Evolutionary conservation across 352 stramenopile genomes (phyloP).

Genomic region (Phytophthora hybrid): DNA sequence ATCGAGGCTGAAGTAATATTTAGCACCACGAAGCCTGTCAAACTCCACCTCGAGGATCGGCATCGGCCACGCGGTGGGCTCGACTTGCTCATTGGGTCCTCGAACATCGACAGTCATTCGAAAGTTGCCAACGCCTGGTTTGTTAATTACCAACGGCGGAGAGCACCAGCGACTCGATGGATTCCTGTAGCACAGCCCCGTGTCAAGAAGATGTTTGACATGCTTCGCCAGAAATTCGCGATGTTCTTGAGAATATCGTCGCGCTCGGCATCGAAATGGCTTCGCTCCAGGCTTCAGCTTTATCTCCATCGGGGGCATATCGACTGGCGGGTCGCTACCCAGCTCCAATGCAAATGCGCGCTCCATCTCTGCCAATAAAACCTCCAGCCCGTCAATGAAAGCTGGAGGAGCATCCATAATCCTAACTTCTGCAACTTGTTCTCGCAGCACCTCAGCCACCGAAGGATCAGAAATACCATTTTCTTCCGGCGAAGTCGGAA

Average conservation of each 20-base stretch:
- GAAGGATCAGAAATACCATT: background rate
- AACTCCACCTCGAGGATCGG: slow-evolving; percentile 20
- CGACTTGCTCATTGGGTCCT: slow-evolving; percentile 13
- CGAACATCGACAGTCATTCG: slow-evolving; percentile 27
- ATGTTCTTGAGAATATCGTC: background rate
- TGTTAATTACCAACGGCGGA: slow-evolving; percentile 1
- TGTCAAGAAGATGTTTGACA: background rate
- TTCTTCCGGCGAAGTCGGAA: background rate
- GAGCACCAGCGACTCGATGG: background rate
- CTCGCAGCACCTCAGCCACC: background rate
- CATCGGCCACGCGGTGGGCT: slow-evolving; percentile 20
- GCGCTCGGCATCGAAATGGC: background rate
- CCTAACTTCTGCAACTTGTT: background rate
- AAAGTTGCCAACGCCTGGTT: background rate
- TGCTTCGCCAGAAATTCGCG: background rate
- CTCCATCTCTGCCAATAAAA: background rate
- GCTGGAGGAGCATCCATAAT: background rate
- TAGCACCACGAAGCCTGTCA: slow-evolving; percentile 12
- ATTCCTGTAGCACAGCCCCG: background rate
- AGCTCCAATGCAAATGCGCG: background rate
- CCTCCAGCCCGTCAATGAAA: background rate
- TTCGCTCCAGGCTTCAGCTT: background rate
- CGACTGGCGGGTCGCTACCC: background rate
- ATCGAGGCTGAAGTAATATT: slow-evolving; percentile 16
- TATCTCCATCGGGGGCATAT: background rate